Percentiles rank a stretch among this genome's conserved stretches.
Evolutionary conservation across 441 rosid species (phyloP).

Genomic region (Pelargonium australe): DNA sequence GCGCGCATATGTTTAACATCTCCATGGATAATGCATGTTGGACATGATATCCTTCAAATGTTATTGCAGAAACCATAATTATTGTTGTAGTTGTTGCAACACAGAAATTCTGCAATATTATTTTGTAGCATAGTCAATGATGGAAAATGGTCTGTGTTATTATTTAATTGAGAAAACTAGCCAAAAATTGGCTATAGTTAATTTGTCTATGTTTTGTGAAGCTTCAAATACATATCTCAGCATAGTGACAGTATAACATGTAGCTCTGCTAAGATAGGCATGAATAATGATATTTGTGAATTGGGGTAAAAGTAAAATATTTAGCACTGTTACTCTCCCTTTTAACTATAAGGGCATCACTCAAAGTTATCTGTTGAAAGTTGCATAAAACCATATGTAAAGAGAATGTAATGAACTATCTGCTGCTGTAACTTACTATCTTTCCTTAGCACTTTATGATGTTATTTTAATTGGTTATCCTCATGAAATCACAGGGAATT

Average conservation of each 20-base stretch:
- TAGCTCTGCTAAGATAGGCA: background rate
- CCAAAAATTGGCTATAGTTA: background rate
- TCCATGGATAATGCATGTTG: conserved; percentile 3
- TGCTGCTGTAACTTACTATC: background rate
- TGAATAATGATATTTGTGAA: background rate
- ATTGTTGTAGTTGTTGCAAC: background rate
- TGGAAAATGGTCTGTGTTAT: too few relatives aligned
- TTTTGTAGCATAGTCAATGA: background rate
- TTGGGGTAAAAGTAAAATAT: background rate
- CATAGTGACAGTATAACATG: background rate
- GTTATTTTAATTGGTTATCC: conserved; percentile 8
- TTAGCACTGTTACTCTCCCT: background rate
- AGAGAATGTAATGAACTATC: background rate
- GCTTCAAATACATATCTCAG: background rate
- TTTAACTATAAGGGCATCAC: background rate
- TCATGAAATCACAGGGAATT: conserved; percentile 52
- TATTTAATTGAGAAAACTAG: background rate
- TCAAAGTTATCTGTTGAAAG: background rate
- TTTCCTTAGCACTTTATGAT: conserved; percentile 10
- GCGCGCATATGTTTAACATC: too few relatives aligned
- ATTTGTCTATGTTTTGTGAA: background rate
- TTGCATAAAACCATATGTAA: background rate
- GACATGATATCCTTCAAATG: background rate
- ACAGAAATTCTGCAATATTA: background rate
- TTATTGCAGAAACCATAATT: background rate